A percentile compares a stretch with the other conserved stretches of the same genome.
Evolutionary conservation across 2,329 filamentous ascomycete genomes (phyloP).

Genomic region (Periconia sp.): DNA sequence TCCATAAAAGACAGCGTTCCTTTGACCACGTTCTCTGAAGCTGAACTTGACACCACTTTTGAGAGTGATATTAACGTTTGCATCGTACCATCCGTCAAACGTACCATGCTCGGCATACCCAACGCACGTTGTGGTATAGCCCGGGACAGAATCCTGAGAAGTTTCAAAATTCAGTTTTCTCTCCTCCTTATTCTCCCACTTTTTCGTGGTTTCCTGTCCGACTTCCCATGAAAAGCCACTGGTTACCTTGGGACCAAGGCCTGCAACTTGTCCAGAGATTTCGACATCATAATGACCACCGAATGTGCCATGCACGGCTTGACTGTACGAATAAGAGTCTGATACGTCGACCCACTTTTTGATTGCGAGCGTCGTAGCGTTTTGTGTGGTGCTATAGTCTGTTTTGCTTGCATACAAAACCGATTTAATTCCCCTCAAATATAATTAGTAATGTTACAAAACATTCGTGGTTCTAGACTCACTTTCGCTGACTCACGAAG

Average conservation of each 20-base stretch:
- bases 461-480: background rate
- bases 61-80: slow-evolving; percentile 1
- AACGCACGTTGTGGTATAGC: slow-evolving; percentile 7
- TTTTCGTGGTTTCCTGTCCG: background rate
- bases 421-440: slow-evolving; percentile 4
- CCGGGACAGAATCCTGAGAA: background rate
- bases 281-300: slow-evolving; percentile 4
- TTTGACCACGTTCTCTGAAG: slow-evolving; percentile 5
- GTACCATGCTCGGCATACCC: slow-evolving; percentile 2
- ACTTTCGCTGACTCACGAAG: slow-evolving; percentile 4
- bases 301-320: background rate
- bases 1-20: slow-evolving; percentile 3
- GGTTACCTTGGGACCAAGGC: slow-evolving; percentile 3
- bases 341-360: background rate
- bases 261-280: slow-evolving; percentile 10
- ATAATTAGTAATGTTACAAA: background rate
- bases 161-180: background rate
- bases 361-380: background rate
- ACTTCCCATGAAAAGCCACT: background rate
- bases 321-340: slow-evolving; percentile 3
- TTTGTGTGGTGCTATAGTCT: slow-evolving; percentile 2
- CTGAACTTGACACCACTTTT: slow-evolving; percentile 7
- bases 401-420: background rate
- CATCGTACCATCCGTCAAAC: slow-evolving; percentile 8
- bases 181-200: background rate